These are phyloP conservation scores for Didymella pomorum DNA, from an alignment of 2,329 filamentous ascomycete species.

Conservation along the genomic window DNA sequence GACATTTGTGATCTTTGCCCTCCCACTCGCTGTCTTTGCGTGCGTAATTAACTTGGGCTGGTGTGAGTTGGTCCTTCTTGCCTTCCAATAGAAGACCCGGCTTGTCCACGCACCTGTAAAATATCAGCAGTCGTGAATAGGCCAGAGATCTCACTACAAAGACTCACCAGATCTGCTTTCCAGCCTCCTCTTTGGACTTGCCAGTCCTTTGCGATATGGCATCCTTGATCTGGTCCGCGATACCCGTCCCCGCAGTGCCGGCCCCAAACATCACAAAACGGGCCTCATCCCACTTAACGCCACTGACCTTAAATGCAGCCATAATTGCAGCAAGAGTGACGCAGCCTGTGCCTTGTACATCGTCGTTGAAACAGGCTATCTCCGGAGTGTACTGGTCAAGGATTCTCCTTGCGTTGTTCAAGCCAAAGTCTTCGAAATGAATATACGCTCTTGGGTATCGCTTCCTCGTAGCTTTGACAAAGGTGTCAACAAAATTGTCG, in stretches of 20 bases:
- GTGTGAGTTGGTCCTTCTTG: constrained; percentile 67
- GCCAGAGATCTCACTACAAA: background rate
- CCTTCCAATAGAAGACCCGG: constrained; percentile 75
- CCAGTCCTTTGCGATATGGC: constrained; percentile 74
- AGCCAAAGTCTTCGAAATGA: constrained; percentile 89
- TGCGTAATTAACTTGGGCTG: constrained; percentile 73
- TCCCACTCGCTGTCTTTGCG: constrained; percentile 71
- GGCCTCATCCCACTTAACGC: constrained; percentile 71
- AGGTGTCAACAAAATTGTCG: constrained; percentile 77
- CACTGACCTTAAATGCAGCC: constrained; percentile 74
- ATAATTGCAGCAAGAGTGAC: constrained; percentile 85
- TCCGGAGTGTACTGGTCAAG: constrained; percentile 77
- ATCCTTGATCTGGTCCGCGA: constrained; percentile 83
- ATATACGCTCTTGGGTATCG: constrained; percentile 82
- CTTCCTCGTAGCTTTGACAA: constrained; percentile 72
- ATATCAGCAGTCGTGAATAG: background rate
- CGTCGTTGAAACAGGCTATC: constrained; percentile 89
- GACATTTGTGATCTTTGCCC: constrained; percentile 61
- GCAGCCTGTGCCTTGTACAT: constrained; percentile 88
- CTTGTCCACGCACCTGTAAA: constrained; percentile 74
- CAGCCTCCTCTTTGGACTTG: constrained; percentile 76
- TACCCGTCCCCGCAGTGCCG: constrained; percentile 83
- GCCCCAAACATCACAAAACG: constrained; percentile 80
- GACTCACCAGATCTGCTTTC: constrained; percentile 74
- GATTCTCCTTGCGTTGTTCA: constrained; percentile 77